Base-by-base conservation (phyloP, 768 basidiomycete genomes). In the Agaricus blazei region DNA sequence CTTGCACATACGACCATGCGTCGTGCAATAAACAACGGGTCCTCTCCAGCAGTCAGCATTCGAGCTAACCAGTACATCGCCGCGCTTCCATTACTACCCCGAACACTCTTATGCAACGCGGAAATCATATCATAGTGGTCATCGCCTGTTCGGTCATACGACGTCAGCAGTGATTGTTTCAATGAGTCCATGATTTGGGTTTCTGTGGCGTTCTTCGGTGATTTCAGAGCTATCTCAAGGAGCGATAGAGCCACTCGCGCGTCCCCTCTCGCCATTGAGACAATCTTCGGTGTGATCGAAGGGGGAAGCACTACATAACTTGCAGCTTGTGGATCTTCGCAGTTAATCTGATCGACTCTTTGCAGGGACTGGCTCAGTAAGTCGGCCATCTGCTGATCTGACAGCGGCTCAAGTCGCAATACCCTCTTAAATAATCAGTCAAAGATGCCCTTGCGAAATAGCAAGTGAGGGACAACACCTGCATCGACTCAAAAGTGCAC, bases 41-140 rank as follows among this genome's bases (percentile, higher is more conserved):
- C 90, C 66, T 92, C 90, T 19, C 90, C 90, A 27, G 81, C 85
- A 36, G 74, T 78, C 34, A 92, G 73, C 90, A 92, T 92, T 48
- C 88, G 79, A 9, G 90, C 90, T 23, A 94, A 75, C 90, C 91
- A 94, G 66, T 93, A 94, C 74, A 93, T 71, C 5, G 91, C 91
- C 0, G 90, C 92, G 62, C 77, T 77, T 5, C 82, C 83, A 59
- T 92, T 82, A 53, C 83, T 82, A 7, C 90, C 92, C 34, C 92
- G 79, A 34, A 93, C 79, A 56, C 82, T 83, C 68, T 94, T 94
- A 70, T 94, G 91, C 60, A 93, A 71, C 2, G 87, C 90, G 31
- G 84, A 87, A 60, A 90, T 91, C 82, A 88, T 84, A 66, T 92
- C 89, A 63, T 90, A 92, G 56, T 75, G 80, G 56, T 77, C 76